These are phyloP conservation scores for Collybiopsis confluens DNA, from an alignment of 768 basidiomycete genomes.

Conservation along the genomic window DNA sequence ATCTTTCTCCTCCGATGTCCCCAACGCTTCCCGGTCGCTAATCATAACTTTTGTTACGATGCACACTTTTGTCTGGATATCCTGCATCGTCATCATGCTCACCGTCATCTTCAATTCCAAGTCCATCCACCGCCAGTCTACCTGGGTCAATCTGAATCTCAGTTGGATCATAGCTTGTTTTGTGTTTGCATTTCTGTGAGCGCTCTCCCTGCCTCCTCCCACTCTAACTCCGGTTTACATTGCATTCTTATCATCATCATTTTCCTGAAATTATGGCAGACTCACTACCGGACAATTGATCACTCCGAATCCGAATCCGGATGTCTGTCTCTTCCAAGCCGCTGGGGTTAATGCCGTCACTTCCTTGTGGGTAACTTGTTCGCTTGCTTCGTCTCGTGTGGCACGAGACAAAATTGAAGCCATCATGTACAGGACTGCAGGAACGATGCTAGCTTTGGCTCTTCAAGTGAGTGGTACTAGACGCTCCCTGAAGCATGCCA, in stretches of 20 bases:
- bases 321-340: conserved; percentile 11
- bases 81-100: conserved; percentile 1
- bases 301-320: conserved; percentile 4
- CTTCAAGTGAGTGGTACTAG: conserved; percentile 3
- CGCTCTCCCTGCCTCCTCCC: neutral
- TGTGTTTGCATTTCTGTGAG: conserved; percentile 6
- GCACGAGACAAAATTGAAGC: no score
- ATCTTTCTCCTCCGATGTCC: no score
- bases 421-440: conserved; percentile 7
- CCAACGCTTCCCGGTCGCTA: neutral
- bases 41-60: conserved; percentile 8
- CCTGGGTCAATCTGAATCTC: conserved; percentile 13
- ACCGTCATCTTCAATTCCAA: conserved; percentile 4
- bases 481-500: neutral
- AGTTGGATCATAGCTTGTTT: conserved; percentile 14
- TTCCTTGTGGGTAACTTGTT: conserved; percentile 7
- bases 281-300: conserved; percentile 9
- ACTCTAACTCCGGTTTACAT: no score
- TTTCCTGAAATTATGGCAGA: conserved; percentile 4
- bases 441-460: conserved; percentile 9
- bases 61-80: conserved; percentile 9
- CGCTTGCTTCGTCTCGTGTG: neutral
- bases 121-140: conserved; percentile 8
- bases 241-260: no score
- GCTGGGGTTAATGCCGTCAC: conserved; percentile 1